Percentiles rank a stretch among this genome's conserved stretches.
These are phyloP conservation scores for Oldenlandia corymbosa DNA, from an alignment of 257 asterid species.

Conservation along the genomic window DNA sequence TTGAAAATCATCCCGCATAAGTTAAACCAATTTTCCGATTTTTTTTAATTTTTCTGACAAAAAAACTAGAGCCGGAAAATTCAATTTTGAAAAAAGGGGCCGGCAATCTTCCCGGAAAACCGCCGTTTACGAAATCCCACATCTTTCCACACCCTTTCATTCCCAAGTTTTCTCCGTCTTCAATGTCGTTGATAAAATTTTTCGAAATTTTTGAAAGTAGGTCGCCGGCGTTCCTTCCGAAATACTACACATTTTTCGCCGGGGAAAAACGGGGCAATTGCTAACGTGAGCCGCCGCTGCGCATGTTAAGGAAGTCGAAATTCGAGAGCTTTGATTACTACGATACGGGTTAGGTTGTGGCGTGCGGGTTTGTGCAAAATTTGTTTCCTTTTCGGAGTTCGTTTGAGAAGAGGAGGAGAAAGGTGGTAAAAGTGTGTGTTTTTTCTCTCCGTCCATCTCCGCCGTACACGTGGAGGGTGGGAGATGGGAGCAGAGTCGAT, in stretches of 20 bases:
- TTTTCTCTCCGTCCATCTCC: slow-evolving; percentile 13
- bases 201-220: background rate
- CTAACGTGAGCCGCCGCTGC: slow-evolving; percentile 30
- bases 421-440: background rate
- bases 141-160: background rate
- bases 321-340: background rate
- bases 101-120: background rate
- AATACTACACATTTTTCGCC: too few species aligned
- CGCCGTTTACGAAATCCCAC: too few species aligned
- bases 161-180: background rate
- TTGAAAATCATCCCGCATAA: background rate
- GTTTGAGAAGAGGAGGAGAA: too few species aligned
- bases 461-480: slow-evolving; percentile 39
- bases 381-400: background rate
- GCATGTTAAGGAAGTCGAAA: slow-evolving; percentile 11
- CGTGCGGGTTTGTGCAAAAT: too few species aligned
- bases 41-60: background rate
- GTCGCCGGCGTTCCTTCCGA: background rate
- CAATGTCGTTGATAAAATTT: background rate
- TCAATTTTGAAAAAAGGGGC: background rate
- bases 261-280: slow-evolving; percentile 1
- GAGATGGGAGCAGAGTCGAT: slow-evolving; percentile 33
- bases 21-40: background rate
- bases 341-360: background rate
- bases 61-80: background rate